Conservation (phyloP, 352 stramenopile genomes). For the Phytopythium oedochilum region DNA sequence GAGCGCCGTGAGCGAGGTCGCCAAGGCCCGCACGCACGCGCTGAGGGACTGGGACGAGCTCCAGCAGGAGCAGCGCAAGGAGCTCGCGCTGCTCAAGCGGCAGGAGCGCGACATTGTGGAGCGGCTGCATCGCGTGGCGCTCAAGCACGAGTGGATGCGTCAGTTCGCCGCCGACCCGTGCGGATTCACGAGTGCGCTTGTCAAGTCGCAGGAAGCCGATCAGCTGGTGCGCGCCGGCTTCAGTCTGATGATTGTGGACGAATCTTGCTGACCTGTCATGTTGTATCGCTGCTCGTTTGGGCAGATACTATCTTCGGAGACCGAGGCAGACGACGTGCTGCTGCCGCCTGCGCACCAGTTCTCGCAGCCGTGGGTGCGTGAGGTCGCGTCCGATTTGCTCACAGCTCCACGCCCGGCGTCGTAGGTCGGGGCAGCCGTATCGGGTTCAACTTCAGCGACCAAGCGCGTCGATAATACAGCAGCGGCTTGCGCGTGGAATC, state of each 20-base stretch:
- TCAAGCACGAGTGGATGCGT: slow-evolving; percentile 64
- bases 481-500: too few species aligned
- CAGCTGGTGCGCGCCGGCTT: slow-evolving; percentile 28
- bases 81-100: slow-evolving; percentile 46
- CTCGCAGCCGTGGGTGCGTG: slow-evolving; percentile 65
- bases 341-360: slow-evolving; percentile 60
- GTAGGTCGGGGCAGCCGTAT: not conserved
- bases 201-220: slow-evolving; percentile 52
- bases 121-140: slow-evolving; percentile 36
- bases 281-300: not conserved
- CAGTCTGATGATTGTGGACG: too few species aligned
- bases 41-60: slow-evolving; percentile 59
- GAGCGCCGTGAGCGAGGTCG: slow-evolving; percentile 40
- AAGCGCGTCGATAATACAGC: not conserved
- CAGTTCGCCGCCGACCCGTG: slow-evolving; percentile 65
- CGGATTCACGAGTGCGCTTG: slow-evolving; percentile 56
- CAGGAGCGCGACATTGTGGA: slow-evolving; percentile 53
- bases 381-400: slow-evolving; percentile 16
- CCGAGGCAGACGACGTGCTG: slow-evolving; percentile 56
- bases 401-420: not conserved
- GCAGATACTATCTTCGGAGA: slow-evolving; percentile 52
- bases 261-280: not conserved
- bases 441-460: not conserved
- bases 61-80: slow-evolving; percentile 60
- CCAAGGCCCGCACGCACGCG: slow-evolving; percentile 25